phyloP scores from a whole-genome alignment of 2,329 filamentous ascomycete species.

The Rhexocercosporidium sp. region DNA sequence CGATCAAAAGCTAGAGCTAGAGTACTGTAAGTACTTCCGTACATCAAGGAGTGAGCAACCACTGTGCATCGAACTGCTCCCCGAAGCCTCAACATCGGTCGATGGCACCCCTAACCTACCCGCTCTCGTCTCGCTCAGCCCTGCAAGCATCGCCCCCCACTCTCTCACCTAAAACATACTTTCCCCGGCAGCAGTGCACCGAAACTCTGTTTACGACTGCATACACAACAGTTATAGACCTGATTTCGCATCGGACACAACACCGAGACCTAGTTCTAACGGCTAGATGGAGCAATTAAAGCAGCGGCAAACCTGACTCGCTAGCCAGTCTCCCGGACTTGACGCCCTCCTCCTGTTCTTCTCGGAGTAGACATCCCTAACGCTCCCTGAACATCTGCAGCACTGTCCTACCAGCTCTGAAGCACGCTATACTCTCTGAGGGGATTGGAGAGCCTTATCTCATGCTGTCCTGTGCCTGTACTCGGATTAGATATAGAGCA shows the following conservation, averaged over 20 bases:
- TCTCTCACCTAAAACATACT: neutral
- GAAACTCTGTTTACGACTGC: constrained; percentile 5
- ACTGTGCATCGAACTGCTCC: neutral
- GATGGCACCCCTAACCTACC: neutral
- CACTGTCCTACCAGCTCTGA: neutral
- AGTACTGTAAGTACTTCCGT: no score
- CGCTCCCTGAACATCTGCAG: no score
- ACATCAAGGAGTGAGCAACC: neutral
- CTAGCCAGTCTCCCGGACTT: neutral
- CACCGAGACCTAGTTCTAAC: neutral
- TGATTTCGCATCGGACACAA: neutral
- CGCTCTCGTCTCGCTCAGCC: neutral
- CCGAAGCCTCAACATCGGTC: neutral
- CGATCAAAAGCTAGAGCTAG: neutral
- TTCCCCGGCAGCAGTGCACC: constrained; percentile 1
- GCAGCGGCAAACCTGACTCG: constrained; percentile 10
- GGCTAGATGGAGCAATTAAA: neutral
- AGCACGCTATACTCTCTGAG: neutral
- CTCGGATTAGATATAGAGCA: neutral
- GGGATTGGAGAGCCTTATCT: neutral
- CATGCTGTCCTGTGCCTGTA: neutral
- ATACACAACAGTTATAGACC: neutral
- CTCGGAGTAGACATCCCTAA: neutral
- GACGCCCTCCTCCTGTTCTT: neutral
- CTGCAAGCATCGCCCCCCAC: neutral